Evolutionary conservation across 306 rosid genomes (phyloP).

Genomic region (cucumber (Cucumis sativus)): DNA sequence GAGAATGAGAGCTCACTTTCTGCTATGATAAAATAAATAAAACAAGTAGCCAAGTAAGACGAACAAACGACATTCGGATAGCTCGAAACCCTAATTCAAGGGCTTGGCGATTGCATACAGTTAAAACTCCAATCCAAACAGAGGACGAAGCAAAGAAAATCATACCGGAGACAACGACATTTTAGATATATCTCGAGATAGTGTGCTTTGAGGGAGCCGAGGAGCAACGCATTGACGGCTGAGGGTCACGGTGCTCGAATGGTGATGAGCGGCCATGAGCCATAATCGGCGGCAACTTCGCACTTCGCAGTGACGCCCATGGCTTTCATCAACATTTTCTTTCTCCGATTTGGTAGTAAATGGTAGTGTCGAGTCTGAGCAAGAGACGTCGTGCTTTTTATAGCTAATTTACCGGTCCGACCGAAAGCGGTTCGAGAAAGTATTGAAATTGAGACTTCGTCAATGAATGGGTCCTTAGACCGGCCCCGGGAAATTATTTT

Average conservation of each 20-base stretch:
- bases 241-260: constrained; percentile 32
- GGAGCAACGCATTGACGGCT: constrained; percentile 59
- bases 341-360: background rate
- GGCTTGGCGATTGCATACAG: background rate
- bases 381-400: background rate
- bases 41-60: background rate
- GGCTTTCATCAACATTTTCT: constrained; percentile 52
- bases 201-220: constrained; percentile 86
- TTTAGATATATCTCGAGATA: constrained; percentile 55
- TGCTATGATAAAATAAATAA: constrained; percentile 4
- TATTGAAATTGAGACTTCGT: background rate
- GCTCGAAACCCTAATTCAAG: constrained; percentile 14
- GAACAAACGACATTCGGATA: background rate
- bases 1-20: constrained; percentile 67
- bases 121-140: too few relatives aligned
- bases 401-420: background rate
- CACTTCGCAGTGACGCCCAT: constrained; percentile 15
- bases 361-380: background rate
- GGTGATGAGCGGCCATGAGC: constrained; percentile 10
- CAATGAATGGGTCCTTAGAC: background rate
- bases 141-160: background rate
- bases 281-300: constrained; percentile 10
- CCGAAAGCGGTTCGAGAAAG: background rate
- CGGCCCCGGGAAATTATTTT: background rate
- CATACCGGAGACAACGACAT: constrained; percentile 69